Evolutionary conservation across 2,329 filamentous ascomycete genomes (phyloP).

Genomic region (Colletotrichum horii): DNA sequence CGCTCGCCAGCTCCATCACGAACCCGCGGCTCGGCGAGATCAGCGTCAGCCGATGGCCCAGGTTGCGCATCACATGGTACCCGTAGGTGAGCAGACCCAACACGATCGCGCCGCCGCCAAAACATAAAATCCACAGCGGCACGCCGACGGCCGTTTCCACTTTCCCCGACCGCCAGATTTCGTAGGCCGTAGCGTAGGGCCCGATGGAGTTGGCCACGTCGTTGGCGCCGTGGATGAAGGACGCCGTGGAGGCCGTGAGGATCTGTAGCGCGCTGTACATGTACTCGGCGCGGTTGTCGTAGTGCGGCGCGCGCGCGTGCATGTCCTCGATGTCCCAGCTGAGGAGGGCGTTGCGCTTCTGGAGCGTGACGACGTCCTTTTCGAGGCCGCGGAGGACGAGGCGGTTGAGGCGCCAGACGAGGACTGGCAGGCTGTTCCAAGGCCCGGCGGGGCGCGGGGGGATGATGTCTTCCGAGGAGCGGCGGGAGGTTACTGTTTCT

Average conservation of each 20-base stretch:
- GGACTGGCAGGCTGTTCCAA: slow-evolving; percentile 46
- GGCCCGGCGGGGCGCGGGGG: slow-evolving; percentile 38
- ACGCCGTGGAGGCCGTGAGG: slow-evolving; percentile 57
- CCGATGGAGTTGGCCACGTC: slow-evolving; percentile 59
- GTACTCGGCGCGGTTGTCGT: slow-evolving; percentile 58
- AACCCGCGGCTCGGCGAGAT: slow-evolving; percentile 59
- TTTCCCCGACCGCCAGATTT: slow-evolving; percentile 50
- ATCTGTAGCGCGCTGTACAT: slow-evolving; percentile 54
- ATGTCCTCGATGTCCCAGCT: slow-evolving; percentile 52
- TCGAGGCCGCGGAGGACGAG: slow-evolving; percentile 52
- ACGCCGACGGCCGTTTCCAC: slow-evolving; percentile 41
- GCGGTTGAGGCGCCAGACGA: slow-evolving; percentile 44
- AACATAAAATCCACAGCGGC: slow-evolving; percentile 55
- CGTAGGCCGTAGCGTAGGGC: slow-evolving; percentile 57
- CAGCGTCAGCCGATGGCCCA: slow-evolving; percentile 60
- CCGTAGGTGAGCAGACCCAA: slow-evolving; percentile 67
- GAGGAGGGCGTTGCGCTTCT: slow-evolving; percentile 52
- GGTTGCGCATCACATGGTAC: slow-evolving; percentile 66
- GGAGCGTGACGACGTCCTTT: slow-evolving; percentile 51
- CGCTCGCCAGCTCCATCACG: slow-evolving; percentile 55
- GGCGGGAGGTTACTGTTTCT: not conserved
- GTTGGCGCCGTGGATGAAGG: slow-evolving; percentile 62
- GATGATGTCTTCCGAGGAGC: slow-evolving; percentile 25
- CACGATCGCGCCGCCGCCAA: slow-evolving; percentile 53
- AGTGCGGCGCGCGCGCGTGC: slow-evolving; percentile 54